These are phyloP conservation scores for Rhodotorula toruloides DNA, from an alignment of 768 basidiomycete genomes.

Conservation along the genomic window DNA sequence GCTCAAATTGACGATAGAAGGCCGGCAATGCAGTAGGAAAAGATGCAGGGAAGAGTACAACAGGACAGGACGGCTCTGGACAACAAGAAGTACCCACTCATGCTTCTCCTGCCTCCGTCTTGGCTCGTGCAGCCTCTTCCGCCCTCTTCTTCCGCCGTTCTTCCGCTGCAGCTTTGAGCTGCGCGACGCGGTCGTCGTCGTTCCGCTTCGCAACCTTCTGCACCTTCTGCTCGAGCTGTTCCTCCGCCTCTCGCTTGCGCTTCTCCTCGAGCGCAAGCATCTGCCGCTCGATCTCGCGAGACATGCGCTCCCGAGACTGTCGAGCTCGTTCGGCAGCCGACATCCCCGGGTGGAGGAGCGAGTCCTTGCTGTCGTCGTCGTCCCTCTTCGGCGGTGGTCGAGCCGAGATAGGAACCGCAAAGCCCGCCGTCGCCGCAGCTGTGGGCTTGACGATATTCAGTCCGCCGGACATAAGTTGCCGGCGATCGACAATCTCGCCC, in stretches of 20 bases:
- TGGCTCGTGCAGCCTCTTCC: conserved; percentile 14
- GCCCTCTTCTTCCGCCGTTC: conserved; percentile 50
- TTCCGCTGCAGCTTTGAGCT: conserved; percentile 71
- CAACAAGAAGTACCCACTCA: neutral
- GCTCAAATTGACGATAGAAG: too few relatives aligned
- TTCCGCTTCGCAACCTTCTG: conserved; percentile 62
- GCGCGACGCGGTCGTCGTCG: conserved; percentile 64
- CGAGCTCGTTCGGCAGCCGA: conserved; percentile 45
- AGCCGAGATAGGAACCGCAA: conserved; percentile 40
- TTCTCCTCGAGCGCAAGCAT: conserved; percentile 68
- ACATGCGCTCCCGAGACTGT: conserved; percentile 79
- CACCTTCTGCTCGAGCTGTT: conserved; percentile 58
- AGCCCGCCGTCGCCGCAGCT: conserved; percentile 50
- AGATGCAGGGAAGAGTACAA: neutral
- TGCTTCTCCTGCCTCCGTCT: conserved; percentile 1
- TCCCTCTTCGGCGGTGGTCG: conserved; percentile 30
- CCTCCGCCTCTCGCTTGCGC: conserved; percentile 56
- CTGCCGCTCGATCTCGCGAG: conserved; percentile 70
- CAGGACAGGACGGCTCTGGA: neutral
- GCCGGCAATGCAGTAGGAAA: too few relatives aligned
- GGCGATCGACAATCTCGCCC: conserved; percentile 93
- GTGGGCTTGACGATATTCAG: conserved; percentile 77
- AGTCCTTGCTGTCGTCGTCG: conserved; percentile 1
- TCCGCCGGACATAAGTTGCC: conserved; percentile 83
- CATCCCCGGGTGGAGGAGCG: conserved; percentile 11